Percentiles rank a stretch among this genome's conserved stretches.
phyloP scores from a whole-genome alignment of 257 asterid species.

The Plantago elongata region DNA sequence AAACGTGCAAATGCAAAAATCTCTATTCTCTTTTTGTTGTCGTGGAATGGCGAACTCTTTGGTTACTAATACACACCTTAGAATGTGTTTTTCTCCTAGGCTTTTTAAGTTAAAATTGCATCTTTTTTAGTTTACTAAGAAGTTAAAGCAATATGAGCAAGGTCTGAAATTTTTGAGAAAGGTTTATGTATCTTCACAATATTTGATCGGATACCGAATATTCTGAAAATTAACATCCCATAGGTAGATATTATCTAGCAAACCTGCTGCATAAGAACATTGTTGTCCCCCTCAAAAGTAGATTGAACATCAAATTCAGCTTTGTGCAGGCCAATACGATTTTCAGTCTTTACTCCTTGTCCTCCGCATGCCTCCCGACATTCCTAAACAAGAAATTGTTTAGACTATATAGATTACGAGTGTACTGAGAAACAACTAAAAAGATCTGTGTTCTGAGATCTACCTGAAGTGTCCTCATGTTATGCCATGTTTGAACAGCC shows the following conservation, averaged over 20 bases:
- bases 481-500: conserved; percentile 87
- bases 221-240: too few species aligned
- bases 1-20: too few species aligned
- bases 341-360: conserved; percentile 91
- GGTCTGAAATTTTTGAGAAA: too few species aligned
- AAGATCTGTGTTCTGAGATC: not conserved
- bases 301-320: conserved; percentile 91
- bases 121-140: too few species aligned
- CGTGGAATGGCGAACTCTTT: too few species aligned
- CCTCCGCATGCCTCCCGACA: conserved; percentile 99
- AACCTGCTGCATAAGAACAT: conserved; percentile 99
- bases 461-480: conserved; percentile 97
- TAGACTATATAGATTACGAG: conserved; percentile 22
- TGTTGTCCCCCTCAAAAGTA: conserved; percentile 98
- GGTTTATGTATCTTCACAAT: too few species aligned
- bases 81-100: too few species aligned
- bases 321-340: conserved; percentile 87
- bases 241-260: not conserved
- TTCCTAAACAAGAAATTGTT: conserved; percentile 44
- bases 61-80: too few species aligned
- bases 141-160: too few species aligned
- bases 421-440: conserved; percentile 2
- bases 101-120: too few species aligned
- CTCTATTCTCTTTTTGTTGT: too few species aligned
- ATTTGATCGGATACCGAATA: too few species aligned